These are phyloP conservation scores for Colletotrichum sp. DNA, from an alignment of 2,329 filamentous ascomycete genomes.

Conservation along the genomic window DNA sequence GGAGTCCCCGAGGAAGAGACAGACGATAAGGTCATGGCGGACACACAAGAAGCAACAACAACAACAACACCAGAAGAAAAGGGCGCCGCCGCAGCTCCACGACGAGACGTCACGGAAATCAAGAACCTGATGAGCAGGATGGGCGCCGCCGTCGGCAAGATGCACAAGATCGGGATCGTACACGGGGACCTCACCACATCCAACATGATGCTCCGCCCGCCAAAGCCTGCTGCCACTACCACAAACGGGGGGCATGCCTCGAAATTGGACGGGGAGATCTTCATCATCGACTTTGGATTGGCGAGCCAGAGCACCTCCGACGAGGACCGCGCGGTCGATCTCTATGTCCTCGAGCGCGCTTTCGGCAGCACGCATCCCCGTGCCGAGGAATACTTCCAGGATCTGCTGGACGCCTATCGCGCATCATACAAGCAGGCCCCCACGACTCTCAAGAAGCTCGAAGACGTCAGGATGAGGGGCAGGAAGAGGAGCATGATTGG, in stretches of 20 bases:
- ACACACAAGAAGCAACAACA: constrained; percentile 6
- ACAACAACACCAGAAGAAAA: constrained; percentile 25
- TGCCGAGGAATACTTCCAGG: constrained; percentile 76
- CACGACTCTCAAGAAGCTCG: constrained; percentile 78
- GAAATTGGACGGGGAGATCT: constrained; percentile 72
- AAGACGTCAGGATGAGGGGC: constrained; percentile 92
- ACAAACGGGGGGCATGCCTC: constrained; percentile 14
- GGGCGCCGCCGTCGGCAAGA: constrained; percentile 71
- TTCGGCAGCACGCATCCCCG: constrained; percentile 94
- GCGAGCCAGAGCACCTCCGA: constrained; percentile 82
- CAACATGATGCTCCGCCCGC: constrained; percentile 83
- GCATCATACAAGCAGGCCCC: constrained; percentile 76
- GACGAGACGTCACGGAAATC: constrained; percentile 53
- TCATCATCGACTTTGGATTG: constrained; percentile 94
- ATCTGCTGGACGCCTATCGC: constrained; percentile 77
- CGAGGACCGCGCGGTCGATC: constrained; percentile 92
- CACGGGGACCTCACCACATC: constrained; percentile 97
- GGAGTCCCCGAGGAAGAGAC: not conserved
- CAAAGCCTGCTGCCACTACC: constrained; percentile 20
- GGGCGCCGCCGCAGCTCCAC: constrained; percentile 27
- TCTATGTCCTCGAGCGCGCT: constrained; percentile 94
- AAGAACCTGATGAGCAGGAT: constrained; percentile 71
- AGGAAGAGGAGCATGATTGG: constrained; percentile 98
- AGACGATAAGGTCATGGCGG: constrained; percentile 31
- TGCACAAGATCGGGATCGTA: constrained; percentile 87